Evolutionary conservation across 352 stramenopile genomes (phyloP), one percentile per base, ranked within the genome.

Genomic region (Phytophthora pistaciae): DNA sequence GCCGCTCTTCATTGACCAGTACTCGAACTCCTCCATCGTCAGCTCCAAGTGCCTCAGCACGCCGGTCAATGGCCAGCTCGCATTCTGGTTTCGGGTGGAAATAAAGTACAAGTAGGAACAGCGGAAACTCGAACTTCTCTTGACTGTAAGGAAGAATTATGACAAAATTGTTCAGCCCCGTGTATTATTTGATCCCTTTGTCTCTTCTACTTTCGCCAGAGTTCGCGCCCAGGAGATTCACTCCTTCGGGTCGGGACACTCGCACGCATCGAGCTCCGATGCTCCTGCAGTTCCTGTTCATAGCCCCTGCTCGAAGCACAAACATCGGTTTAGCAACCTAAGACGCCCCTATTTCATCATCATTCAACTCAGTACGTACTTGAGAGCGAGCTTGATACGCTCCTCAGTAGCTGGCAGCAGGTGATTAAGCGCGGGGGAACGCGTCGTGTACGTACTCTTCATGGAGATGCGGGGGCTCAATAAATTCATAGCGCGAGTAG

Each of bases 371-470:
- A 56, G 18, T 9, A 79, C 76, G 46, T 62, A 93, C 83, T 75
- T 68, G 11, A 91, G 64, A 27, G 77, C 79, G 46, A 84, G 62
- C 1, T 83, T 84, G 3, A 93, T 77, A 49, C 82, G 85, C n/a
- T 91, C 80, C 56, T 91, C 85, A 0, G 80, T 88, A 3, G 82
- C 77, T 9, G 85, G 84, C 16, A 93, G 58, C 50, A 92, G 62
- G 40, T 90, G 82, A 62, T 90, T 93, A 29, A 92, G 64, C 3
- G 81, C 82, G 1, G 85, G 82, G 8, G 85, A 93, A 13, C 82
- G 80, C n/a, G 82, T 83, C 10, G 79, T 91, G 67, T 87, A 91
- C 23, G 75, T 84, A 18, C 60, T 80, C 44, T 81, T 83, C 80
- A 91, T 90, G 9, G 84, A 88, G 40, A 91, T 68, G 3, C 82